These are phyloP conservation scores for Rubia yunnanensis DNA, from an alignment of 257 asterid species.

Conservation along the genomic window DNA sequence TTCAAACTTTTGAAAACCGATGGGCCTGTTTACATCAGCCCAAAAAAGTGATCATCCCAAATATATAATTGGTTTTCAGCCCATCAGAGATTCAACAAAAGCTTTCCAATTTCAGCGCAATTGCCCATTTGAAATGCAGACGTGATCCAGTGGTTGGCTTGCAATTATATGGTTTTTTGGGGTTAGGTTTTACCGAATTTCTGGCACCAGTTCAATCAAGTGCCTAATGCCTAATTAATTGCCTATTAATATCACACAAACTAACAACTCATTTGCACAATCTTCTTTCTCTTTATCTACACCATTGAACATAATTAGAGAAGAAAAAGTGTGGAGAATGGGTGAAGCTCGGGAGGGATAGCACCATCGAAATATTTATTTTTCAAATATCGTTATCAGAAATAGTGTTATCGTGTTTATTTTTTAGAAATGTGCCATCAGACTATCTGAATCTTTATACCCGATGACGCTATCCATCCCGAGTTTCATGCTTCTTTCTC, in stretches of 20 bases:
- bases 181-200: not conserved
- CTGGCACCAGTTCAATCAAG: not conserved
- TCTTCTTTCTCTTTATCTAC: not conserved
- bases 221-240: not conserved
- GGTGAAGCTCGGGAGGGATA: conserved; percentile 78
- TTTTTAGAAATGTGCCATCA: too few relatives aligned
- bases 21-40: too few relatives aligned
- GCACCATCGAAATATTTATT: conserved; percentile 9
- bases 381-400: too few relatives aligned
- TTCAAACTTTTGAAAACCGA: too few relatives aligned
- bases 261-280: not conserved
- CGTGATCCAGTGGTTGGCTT: not conserved
- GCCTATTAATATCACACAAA: not conserved
- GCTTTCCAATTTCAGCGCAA: too few relatives aligned
- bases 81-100: not conserved
- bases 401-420: too few relatives aligned
- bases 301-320: not conserved
- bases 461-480: conserved; percentile 46
- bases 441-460: too few relatives aligned
- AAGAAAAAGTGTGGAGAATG: conserved; percentile 22
- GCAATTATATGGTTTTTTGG: not conserved
- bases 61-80: too few relatives aligned
- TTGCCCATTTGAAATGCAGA: not conserved
- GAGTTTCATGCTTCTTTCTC: conserved; percentile 40
- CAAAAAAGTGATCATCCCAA: too few relatives aligned